Conservation (phyloP, 2,329 filamentous ascomycete genomes). For the Aspergillus versicolor region DNA sequence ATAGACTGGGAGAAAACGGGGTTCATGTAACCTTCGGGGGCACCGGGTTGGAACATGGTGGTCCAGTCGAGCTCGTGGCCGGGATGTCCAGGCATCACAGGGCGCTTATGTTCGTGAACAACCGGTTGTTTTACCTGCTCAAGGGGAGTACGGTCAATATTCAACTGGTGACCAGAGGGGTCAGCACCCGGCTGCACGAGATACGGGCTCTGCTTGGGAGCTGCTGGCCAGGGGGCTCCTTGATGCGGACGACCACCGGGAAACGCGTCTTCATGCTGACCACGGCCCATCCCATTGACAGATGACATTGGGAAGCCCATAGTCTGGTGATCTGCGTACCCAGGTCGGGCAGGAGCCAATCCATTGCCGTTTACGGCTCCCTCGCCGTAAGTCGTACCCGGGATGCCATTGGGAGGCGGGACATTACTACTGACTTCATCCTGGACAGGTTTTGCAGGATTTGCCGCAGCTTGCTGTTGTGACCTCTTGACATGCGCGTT, state of each 20-base stretch:
- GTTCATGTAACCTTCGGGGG: constrained; percentile 65
- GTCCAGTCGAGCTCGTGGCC: constrained; percentile 70
- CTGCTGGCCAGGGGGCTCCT: constrained; percentile 44
- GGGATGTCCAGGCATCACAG: constrained; percentile 61
- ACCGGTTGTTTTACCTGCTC: constrained; percentile 45
- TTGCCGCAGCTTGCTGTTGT: constrained; percentile 41
- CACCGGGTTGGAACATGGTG: constrained; percentile 74
- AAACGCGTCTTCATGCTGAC: constrained; percentile 37
- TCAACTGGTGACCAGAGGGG: constrained; percentile 42
- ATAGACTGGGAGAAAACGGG: constrained; percentile 64
- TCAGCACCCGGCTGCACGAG: constrained; percentile 43
- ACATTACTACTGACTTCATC: constrained; percentile 47
- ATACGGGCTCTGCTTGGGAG: constrained; percentile 46
- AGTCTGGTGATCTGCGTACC: constrained; percentile 43
- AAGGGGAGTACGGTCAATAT: constrained; percentile 44
- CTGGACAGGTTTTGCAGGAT: constrained; percentile 42
- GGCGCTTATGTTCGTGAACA: constrained; percentile 42
- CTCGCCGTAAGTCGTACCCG: constrained; percentile 44
- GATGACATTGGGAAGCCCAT: constrained; percentile 44
- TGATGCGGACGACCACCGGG: constrained; percentile 38
- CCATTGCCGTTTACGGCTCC: constrained; percentile 44
- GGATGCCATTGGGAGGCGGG: constrained; percentile 44
- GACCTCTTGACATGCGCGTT: constrained; percentile 82
- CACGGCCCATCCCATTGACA: constrained; percentile 43
- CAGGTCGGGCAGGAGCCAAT: constrained; percentile 38